These are phyloP conservation scores for Juglanconis sp. DNA, from an alignment of 2,329 filamentous ascomycete genomes.

Conservation along the genomic window DNA sequence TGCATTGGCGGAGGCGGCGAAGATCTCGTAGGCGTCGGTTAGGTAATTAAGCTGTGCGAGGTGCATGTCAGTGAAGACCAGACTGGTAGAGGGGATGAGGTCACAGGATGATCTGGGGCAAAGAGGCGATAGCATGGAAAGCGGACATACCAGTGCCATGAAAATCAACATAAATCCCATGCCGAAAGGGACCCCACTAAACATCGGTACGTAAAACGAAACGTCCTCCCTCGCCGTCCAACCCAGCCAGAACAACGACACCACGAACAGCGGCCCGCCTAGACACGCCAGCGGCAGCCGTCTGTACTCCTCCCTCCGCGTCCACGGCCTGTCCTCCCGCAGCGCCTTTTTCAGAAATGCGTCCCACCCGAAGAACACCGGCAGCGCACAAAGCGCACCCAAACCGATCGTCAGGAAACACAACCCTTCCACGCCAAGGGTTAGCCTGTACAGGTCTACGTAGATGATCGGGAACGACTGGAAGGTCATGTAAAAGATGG, in stretches of 20 bases:
- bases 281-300: constrained; percentile 69
- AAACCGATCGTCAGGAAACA: constrained; percentile 66
- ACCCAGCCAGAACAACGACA: constrained; percentile 60
- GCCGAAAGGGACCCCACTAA: constrained; percentile 61
- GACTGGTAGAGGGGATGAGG: neutral
- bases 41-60: constrained; percentile 48
- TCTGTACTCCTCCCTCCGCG: constrained; percentile 60
- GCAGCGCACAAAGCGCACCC: constrained; percentile 57
- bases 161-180: constrained; percentile 61
- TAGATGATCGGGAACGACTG: constrained; percentile 74
- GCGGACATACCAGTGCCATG: constrained; percentile 49
- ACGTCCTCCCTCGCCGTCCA: constrained; percentile 50
- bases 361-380: constrained; percentile 66
- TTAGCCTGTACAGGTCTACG: constrained; percentile 58
- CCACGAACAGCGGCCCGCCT: constrained; percentile 61
- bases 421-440: constrained; percentile 61
- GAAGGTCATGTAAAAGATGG: constrained; percentile 68
- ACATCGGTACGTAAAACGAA: constrained; percentile 53
- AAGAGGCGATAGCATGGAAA: neutral
- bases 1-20: constrained; percentile 55
- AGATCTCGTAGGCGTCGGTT: constrained; percentile 65
- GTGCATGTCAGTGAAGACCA: neutral
- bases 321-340: constrained; percentile 51
- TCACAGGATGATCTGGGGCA: neutral
- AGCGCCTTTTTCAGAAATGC: constrained; percentile 52